These are phyloP conservation scores for Phaffia rhodozyma DNA, from an alignment of 1,284 basidiomycete genomes.

Conservation along the genomic window DNA sequence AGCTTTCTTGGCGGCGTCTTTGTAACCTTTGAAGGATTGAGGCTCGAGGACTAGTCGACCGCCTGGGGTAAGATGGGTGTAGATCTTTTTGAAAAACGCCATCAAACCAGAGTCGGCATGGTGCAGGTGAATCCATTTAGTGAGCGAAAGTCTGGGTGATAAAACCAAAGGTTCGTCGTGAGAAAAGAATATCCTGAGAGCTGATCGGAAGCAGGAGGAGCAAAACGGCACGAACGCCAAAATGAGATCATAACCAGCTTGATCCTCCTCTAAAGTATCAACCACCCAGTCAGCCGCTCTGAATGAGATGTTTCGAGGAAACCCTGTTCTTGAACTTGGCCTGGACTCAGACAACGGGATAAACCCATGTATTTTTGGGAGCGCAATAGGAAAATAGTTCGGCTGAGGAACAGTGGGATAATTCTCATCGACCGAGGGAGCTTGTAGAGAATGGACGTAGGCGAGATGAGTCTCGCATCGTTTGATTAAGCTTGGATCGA, in stretches of 20 bases:
- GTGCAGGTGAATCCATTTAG: conserved; percentile 25
- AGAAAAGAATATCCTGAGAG: neutral
- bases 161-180: neutral
- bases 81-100: conserved; percentile 21
- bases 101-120: conserved; percentile 21
- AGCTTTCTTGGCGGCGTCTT: conserved; percentile 19
- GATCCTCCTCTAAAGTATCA: conserved; percentile 13
- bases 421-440: neutral
- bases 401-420: neutral
- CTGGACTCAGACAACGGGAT: neutral
- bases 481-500: conserved; percentile 55
- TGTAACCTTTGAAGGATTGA: conserved; percentile 22
- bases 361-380: conserved; percentile 14
- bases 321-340: neutral
- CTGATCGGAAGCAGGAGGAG: neutral
- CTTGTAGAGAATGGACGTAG: conserved; percentile 11
- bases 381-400: conserved; percentile 14
- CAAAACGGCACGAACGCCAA: conserved; percentile 19
- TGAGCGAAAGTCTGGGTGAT: conserved; percentile 19
- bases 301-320: conserved; percentile 21
- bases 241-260: conserved; percentile 21
- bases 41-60: conserved; percentile 22
- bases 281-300: conserved; percentile 21
- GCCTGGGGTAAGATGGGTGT: conserved; percentile 12
- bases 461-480: conserved; percentile 12